Conservation (phyloP, 345 rosid species). For the Theobroma cacao region DNA sequence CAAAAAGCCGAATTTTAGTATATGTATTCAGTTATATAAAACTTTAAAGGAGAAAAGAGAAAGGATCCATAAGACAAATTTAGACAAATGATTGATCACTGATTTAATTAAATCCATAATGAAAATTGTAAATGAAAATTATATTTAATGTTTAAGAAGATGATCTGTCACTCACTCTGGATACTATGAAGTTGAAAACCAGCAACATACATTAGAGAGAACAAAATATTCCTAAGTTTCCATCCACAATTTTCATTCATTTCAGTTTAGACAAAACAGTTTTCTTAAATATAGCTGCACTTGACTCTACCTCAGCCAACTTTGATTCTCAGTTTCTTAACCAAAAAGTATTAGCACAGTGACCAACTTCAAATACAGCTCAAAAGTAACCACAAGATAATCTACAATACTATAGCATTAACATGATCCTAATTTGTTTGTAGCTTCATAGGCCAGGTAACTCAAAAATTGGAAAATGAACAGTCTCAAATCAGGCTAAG, state of each 20-base stretch:
- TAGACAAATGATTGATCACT: background rate
- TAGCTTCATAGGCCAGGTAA: background rate
- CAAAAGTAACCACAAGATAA: background rate
- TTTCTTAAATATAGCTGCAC: background rate
- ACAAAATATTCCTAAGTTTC: background rate
- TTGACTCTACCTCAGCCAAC: background rate
- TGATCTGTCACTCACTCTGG: background rate
- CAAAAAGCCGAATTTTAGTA: constrained; percentile 12
- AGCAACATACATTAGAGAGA: background rate
- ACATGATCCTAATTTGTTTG: constrained; percentile 1
- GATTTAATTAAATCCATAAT: too few species aligned
- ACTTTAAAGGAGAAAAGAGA: constrained; percentile 6
- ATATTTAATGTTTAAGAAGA: too few species aligned
- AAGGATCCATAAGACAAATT: background rate
- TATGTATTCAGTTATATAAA: background rate
- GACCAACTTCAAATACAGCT: background rate
- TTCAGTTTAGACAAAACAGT: background rate
- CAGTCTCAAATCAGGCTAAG: background rate
- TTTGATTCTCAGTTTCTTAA: constrained; percentile 2
- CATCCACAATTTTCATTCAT: background rate
- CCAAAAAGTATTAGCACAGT: background rate
- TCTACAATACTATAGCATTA: background rate
- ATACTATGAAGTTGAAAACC: background rate
- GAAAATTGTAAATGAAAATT: too few species aligned
- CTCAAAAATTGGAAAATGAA: background rate